These are phyloP conservation scores for Fomitopsis serialis DNA, from an alignment of 768 basidiomycete species.

Conservation along the genomic window DNA sequence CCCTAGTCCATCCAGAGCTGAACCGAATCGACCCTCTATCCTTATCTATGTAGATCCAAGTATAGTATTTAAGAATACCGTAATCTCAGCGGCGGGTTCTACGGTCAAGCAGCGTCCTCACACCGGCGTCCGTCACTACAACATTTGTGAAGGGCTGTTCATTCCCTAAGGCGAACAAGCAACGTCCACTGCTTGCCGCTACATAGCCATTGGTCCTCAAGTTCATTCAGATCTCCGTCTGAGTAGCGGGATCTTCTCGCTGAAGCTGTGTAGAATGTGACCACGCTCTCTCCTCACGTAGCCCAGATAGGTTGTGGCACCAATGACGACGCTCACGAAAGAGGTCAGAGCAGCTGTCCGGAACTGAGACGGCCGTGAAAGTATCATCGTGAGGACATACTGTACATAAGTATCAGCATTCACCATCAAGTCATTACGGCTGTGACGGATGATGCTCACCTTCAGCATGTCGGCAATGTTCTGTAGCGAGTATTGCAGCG, in stretches of 20 bases:
- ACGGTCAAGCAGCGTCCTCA: too few relatives aligned
- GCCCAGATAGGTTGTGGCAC: slow-evolving; percentile 24
- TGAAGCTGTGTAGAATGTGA: slow-evolving; percentile 21
- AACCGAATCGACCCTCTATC: too few relatives aligned
- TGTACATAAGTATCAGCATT: not conserved
- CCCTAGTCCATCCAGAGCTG: too few relatives aligned
- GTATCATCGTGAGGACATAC: slow-evolving; percentile 30
- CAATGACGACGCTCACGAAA: slow-evolving; percentile 24
- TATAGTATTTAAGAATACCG: too few relatives aligned
- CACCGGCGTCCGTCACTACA: too few relatives aligned
- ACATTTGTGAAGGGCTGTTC: too few relatives aligned
- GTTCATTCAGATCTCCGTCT: not conserved
- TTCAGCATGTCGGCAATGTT: slow-evolving; percentile 25
- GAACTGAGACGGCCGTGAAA: slow-evolving; percentile 29
- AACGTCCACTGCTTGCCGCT: too few relatives aligned
- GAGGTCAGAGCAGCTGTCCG: slow-evolving; percentile 30
- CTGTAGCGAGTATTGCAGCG: slow-evolving; percentile 31
- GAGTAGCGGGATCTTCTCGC: slow-evolving; percentile 12
- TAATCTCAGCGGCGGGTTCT: too few relatives aligned
- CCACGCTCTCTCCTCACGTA: slow-evolving; percentile 29
- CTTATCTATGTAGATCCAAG: too few relatives aligned
- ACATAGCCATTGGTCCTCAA: too few relatives aligned
- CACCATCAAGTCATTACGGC: not conserved
- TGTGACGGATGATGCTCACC: slow-evolving; percentile 1
- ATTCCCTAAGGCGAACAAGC: too few relatives aligned